Evolutionary conservation across 2,329 filamentous ascomycete species (phyloP).

Genomic region (Colletotrichum sublineola): DNA sequence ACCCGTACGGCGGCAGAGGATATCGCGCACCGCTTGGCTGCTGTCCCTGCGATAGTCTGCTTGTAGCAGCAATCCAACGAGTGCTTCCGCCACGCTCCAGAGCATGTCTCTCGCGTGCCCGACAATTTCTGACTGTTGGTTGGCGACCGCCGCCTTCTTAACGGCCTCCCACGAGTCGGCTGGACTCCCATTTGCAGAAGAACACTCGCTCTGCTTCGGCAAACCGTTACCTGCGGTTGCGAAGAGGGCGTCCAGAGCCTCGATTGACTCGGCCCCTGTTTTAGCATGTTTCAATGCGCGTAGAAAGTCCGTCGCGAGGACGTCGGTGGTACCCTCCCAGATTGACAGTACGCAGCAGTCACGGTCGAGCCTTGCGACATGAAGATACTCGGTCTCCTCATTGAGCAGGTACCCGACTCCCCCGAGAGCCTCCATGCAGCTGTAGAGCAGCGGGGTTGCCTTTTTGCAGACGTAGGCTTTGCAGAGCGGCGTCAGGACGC

Average conservation of each 20-base stretch:
- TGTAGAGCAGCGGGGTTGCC: too few relatives aligned
- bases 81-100: constrained; percentile 58
- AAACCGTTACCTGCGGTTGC: constrained; percentile 45
- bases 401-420: constrained; percentile 76
- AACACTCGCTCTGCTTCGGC: constrained; percentile 3
- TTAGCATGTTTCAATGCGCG: constrained; percentile 61
- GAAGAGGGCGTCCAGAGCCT: constrained; percentile 58
- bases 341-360: constrained; percentile 75
- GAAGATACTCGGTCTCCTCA: constrained; percentile 69
- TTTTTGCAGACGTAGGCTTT: too few relatives aligned
- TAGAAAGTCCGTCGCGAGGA: constrained; percentile 62
- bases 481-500: constrained; percentile 51
- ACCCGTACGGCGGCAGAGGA: constrained; percentile 47
- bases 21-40: constrained; percentile 53
- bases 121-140: constrained; percentile 56
- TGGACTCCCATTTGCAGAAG: constrained; percentile 46
- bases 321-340: constrained; percentile 81
- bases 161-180: constrained; percentile 56
- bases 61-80: constrained; percentile 59
- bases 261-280: constrained; percentile 52
- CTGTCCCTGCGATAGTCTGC: constrained; percentile 56
- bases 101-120: constrained; percentile 61
- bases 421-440: too few relatives aligned
- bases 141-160: constrained; percentile 52
- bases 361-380: constrained; percentile 74